A percentile compares a stretch with the other conserved stretches of the same genome.
Evolutionary conservation across 1,284 basidiomycete genomes (phyloP).

Genomic region (Ceratobasidium theobromae): DNA sequence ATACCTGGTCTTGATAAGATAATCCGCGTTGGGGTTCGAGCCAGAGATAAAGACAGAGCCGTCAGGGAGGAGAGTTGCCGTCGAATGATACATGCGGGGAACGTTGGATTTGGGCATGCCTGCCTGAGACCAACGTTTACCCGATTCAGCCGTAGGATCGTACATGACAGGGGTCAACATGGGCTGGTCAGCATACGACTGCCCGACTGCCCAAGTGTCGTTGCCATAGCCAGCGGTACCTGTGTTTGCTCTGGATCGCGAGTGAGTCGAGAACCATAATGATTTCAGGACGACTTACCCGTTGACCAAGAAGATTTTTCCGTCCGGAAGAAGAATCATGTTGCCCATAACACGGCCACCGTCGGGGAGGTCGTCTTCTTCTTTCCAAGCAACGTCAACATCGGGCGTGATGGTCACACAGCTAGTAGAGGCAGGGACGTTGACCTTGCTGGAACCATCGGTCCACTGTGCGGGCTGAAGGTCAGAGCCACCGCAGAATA

Average conservation of each 20-base stretch:
- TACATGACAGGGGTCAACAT: slow-evolving; percentile 60
- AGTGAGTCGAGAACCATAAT: background rate
- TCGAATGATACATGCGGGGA: slow-evolving; percentile 79
- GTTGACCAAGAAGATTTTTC: slow-evolving; percentile 68
- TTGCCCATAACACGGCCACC: slow-evolving; percentile 74
- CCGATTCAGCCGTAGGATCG: slow-evolving; percentile 55
- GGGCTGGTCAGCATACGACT: slow-evolving; percentile 44
- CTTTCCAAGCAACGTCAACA: slow-evolving; percentile 44
- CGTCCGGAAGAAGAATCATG: slow-evolving; percentile 71
- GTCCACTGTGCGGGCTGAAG: slow-evolving; percentile 56
- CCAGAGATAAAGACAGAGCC: slow-evolving; percentile 68
- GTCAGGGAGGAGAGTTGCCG: slow-evolving; percentile 68
- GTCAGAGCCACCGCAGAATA: slow-evolving; percentile 86
- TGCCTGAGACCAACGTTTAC: slow-evolving; percentile 64
- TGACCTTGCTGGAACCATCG: slow-evolving; percentile 36
- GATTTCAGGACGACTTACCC: slow-evolving; percentile 45
- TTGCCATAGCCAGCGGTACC: slow-evolving; percentile 39
- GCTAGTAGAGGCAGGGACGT: slow-evolving; percentile 53
- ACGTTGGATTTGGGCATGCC: slow-evolving; percentile 60
- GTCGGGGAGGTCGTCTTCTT: slow-evolving; percentile 69
- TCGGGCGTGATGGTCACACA: slow-evolving; percentile 66
- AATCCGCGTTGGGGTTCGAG: slow-evolving; percentile 84
- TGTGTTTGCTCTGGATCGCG: slow-evolving; percentile 45
- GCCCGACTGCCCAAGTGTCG: slow-evolving; percentile 42
- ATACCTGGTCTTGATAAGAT: slow-evolving; percentile 54